Evolutionary conservation across 768 basidiomycete species (phyloP).

Genomic region (Xerocomellus dryophilus): DNA sequence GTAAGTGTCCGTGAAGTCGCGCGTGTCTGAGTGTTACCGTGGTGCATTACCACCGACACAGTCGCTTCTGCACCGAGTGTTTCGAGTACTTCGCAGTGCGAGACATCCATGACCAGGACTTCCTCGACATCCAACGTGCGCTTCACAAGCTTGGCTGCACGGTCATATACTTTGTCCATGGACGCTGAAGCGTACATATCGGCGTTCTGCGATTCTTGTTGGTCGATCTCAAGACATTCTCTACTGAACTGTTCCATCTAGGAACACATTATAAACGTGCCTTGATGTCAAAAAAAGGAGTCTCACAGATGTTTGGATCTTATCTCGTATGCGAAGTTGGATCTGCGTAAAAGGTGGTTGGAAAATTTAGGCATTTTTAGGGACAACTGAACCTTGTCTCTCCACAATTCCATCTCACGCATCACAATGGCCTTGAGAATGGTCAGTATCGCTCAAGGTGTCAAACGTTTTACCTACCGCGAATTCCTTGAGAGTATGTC

Average conservation of each 20-base stretch:
- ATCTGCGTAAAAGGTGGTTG: slow-evolving; percentile 46
- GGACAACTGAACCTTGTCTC: slow-evolving; percentile 65
- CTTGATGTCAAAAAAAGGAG: not conserved
- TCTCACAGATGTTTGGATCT: slow-evolving; percentile 83
- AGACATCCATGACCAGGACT: slow-evolving; percentile 88
- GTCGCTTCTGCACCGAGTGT: slow-evolving; percentile 56
- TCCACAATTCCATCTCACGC: slow-evolving; percentile 95
- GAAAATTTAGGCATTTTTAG: not conserved
- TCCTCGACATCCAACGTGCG: slow-evolving; percentile 91
- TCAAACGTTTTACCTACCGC: slow-evolving; percentile 43
- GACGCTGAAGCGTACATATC: slow-evolving; percentile 32
- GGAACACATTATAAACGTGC: not conserved
- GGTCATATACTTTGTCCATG: slow-evolving; percentile 90
- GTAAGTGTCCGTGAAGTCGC: slow-evolving; percentile 56
- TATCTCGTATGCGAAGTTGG: slow-evolving; percentile 84
- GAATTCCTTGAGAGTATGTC: slow-evolving; percentile 93
- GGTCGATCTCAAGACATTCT: slow-evolving; percentile 89
- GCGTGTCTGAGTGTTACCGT: slow-evolving; percentile 54
- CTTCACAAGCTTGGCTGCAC: slow-evolving; percentile 86
- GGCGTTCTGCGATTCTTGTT: slow-evolving; percentile 31
- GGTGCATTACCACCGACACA: slow-evolving; percentile 68
- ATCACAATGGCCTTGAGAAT: slow-evolving; percentile 67
- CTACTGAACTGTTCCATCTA: slow-evolving; percentile 96
- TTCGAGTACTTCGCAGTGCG: slow-evolving; percentile 85
- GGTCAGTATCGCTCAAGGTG: slow-evolving; percentile 2